A percentile compares a stretch with the other conserved stretches of the same genome.
Evolutionary conservation across 179 eudicot species (phyloP).

Genomic region (Drosera spatulata): DNA sequence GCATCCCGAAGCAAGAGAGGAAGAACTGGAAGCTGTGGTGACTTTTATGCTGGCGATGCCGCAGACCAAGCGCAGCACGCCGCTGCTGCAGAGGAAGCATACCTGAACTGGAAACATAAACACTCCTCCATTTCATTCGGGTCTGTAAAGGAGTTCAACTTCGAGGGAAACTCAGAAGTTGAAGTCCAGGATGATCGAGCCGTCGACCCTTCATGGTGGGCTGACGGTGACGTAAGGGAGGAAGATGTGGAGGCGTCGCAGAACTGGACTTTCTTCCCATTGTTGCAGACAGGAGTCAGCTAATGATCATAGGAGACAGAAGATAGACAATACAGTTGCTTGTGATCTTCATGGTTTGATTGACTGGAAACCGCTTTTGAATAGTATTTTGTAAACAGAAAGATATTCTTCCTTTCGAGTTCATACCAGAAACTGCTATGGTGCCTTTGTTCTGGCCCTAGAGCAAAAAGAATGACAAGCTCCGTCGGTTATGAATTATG

Average conservation of each 20-base stretch:
- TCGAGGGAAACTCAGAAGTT: constrained; percentile 18
- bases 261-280: constrained; percentile 39
- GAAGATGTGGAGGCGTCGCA: constrained; percentile 12
- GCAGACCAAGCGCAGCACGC: constrained; percentile 11
- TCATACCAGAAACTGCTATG: too few species aligned
- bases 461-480: too few species aligned
- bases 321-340: too few species aligned
- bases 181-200: constrained; percentile 8
- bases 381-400: too few species aligned
- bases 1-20: too few species aligned
- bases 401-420: too few species aligned
- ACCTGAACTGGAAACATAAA: constrained; percentile 22
- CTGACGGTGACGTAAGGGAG: constrained; percentile 21
- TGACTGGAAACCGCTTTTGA: too few species aligned
- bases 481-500: too few species aligned
- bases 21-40: constrained; percentile 6
- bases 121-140: constrained; percentile 35
- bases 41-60: constrained; percentile 15
- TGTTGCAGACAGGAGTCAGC: constrained; percentile 38
- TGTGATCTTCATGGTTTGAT: too few species aligned
- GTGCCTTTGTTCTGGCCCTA: too few species aligned
- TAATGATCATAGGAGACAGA: constrained; percentile 4
- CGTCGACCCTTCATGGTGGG: constrained; percentile 26
- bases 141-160: constrained; percentile 39
- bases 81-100: constrained; percentile 6